Percentiles rank a stretch among this genome's conserved stretches.
These are phyloP conservation scores for Hyaloperonospora arabidopsidis DNA, from an alignment of 352 stramenopile genomes.

Conservation along the genomic window DNA sequence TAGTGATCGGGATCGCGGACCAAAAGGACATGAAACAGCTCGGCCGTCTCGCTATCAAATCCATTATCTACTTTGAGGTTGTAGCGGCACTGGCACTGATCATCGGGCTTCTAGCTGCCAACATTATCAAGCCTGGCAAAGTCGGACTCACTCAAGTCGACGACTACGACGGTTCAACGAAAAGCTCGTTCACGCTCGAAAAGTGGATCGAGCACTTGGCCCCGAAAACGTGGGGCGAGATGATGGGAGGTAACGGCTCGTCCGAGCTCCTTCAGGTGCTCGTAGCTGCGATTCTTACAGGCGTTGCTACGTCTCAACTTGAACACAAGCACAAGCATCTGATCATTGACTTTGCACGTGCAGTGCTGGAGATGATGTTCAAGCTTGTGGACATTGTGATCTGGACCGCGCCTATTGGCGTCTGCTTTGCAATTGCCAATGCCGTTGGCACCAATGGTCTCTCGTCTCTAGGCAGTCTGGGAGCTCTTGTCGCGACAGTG, in stretches of 20 bases:
- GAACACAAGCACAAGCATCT: conserved; percentile 31
- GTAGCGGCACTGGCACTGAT: conserved; percentile 43
- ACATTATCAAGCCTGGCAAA: conserved; percentile 46
- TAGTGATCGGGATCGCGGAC: conserved; percentile 49
- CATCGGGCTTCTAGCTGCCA: conserved; percentile 41
- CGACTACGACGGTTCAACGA: conserved; percentile 18
- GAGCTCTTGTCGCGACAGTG: conserved; percentile 33
- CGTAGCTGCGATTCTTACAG: conserved; percentile 37
- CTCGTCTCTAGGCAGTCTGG: conserved; percentile 30
- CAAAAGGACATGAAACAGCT: conserved; percentile 55
- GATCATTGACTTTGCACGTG: conserved; percentile 35
- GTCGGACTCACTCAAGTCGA: conserved; percentile 33
- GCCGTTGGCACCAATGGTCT: conserved; percentile 47
- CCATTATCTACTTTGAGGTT: conserved; percentile 63
- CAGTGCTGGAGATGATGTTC: conserved; percentile 61
- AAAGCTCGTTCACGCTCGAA: conserved; percentile 34
- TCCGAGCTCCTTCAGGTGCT: conserved; percentile 56
- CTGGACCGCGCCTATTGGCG: conserved; percentile 48
- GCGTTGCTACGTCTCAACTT: conserved; percentile 31
- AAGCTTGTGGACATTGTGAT: conserved; percentile 64
- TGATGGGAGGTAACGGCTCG: conserved; percentile 50
- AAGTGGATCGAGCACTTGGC: conserved; percentile 55
- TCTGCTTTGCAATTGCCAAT: conserved; percentile 49
- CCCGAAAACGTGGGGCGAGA: conserved; percentile 60
- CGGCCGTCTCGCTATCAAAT: conserved; percentile 43